Percentiles rank a stretch among this genome's conserved stretches.
These are phyloP conservation scores for Phanerochaete carnosa DNA, from an alignment of 768 basidiomycete species.

Conservation along the genomic window DNA sequence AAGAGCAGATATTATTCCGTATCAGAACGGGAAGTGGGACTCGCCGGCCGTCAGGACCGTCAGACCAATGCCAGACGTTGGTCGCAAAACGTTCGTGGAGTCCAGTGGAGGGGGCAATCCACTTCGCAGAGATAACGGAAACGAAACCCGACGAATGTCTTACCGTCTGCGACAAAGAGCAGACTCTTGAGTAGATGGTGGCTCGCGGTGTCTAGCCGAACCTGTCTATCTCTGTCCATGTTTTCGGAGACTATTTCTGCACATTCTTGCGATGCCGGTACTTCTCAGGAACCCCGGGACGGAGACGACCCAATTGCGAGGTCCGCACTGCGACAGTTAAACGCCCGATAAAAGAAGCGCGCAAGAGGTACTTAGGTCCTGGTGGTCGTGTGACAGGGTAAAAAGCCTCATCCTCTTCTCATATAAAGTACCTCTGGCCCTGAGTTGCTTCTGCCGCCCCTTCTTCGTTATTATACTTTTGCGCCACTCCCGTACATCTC, in stretches of 20 bases:
- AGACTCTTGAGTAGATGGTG: neutral
- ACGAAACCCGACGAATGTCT: neutral
- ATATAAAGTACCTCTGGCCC: neutral
- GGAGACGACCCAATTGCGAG: neutral
- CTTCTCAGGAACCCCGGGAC: neutral
- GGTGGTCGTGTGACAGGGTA: neutral
- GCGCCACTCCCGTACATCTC: neutral
- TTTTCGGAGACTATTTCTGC: neutral
- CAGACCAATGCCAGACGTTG: neutral
- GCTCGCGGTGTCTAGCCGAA: neutral
- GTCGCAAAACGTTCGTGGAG: neutral
- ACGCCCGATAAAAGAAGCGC: neutral
- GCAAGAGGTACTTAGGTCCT: neutral
- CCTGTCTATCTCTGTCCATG: neutral
- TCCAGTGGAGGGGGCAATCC: neutral
- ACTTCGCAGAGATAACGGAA: neutral
- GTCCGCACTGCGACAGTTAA: neutral
- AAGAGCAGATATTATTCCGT: neutral
- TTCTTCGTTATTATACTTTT: no score
- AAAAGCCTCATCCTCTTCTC: neutral
- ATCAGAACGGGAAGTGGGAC: neutral
- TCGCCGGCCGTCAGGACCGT: neutral
- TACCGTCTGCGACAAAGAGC: neutral
- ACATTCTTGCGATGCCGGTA: neutral
- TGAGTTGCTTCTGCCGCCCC: no score